Percentiles rank a stretch among this genome's conserved stretches.
Conservation (phyloP, 139 green algal species). For the Micractinium sp. region DNA sequence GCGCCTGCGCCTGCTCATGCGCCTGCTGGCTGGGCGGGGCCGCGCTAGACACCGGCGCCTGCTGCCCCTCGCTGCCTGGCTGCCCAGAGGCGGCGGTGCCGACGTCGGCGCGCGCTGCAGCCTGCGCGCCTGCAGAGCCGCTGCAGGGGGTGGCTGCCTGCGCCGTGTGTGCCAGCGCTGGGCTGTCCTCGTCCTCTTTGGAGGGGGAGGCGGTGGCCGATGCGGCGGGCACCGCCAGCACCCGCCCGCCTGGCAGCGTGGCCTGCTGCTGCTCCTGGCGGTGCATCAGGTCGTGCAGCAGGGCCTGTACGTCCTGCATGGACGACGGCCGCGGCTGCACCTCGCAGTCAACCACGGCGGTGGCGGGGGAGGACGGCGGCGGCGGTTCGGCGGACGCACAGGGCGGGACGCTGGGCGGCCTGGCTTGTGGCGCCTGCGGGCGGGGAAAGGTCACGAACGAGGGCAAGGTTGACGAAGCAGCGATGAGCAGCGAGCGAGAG, state of each 20-base stretch:
- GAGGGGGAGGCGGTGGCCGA: neutral
- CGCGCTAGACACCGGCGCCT: neutral
- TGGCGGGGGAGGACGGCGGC: neutral
- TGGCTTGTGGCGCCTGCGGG: neutral
- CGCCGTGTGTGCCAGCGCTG: no score
- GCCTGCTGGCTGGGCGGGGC: neutral
- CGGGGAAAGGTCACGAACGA: no score
- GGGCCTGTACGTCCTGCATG: conserved; percentile 33
- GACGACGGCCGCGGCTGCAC: neutral
- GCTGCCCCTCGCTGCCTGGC: neutral
- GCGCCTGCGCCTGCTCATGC: neutral
- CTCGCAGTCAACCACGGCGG: neutral
- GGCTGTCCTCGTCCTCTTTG: neutral
- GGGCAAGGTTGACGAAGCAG: no score
- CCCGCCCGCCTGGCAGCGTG: neutral
- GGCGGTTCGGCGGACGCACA: neutral
- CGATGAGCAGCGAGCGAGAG: no score
- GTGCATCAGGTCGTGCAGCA: conserved; percentile 21
- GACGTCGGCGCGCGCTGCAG: neutral
- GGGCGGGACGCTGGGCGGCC: conserved; percentile 1
- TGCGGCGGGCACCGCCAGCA: conserved; percentile 1
- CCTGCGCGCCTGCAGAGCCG: neutral
- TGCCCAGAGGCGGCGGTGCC: no score
- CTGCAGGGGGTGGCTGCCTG: no score
- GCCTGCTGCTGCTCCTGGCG: conserved; percentile 29